phyloP scores from a whole-genome alignment of 2,329 filamentous ascomycete genomes.

The Fusarium protoensiforme region DNA sequence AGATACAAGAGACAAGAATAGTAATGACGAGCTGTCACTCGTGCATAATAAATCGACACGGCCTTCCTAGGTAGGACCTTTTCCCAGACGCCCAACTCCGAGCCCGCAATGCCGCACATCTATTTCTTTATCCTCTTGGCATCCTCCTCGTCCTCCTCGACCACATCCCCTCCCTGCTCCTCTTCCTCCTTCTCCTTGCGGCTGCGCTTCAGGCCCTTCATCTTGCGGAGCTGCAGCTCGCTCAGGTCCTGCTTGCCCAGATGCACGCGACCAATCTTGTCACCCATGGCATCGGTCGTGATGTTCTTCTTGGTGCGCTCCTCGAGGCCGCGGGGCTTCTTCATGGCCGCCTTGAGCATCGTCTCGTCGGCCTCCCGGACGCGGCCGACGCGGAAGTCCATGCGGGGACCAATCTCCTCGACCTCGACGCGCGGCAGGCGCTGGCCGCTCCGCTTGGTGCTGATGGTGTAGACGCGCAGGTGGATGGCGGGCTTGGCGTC shows the following conservation, averaged over 20 bases:
- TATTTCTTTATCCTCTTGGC: constrained; percentile 52
- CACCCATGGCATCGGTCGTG: constrained; percentile 88
- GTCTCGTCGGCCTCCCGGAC: constrained; percentile 80
- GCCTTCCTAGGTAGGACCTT: constrained; percentile 40
- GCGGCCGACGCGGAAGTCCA: constrained; percentile 90
- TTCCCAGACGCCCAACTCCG: constrained; percentile 49
- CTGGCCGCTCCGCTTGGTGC: constrained; percentile 87
- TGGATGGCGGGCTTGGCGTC: constrained; percentile 67
- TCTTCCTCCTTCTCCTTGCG: constrained; percentile 65
- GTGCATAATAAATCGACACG: constrained; percentile 43
- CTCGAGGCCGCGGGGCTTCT: constrained; percentile 80
- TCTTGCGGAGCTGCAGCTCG: constrained; percentile 94
- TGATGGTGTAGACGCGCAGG: constrained; percentile 85
- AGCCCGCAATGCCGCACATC: constrained; percentile 33
- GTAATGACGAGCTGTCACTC: constrained; percentile 9
- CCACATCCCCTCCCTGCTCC: constrained; percentile 52
- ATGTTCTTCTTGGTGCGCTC: constrained; percentile 97
- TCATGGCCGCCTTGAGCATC: constrained; percentile 90
- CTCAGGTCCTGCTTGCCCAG: constrained; percentile 88
- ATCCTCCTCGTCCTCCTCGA: constrained; percentile 52
- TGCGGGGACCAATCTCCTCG: constrained; percentile 93
- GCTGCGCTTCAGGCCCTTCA: constrained; percentile 96
- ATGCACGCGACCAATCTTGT: constrained; percentile 96
- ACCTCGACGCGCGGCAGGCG: constrained; percentile 91
- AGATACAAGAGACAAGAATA: neutral